Percentiles rank a stretch among this genome's conserved stretches.
Evolutionary conservation across 176 grass and related monocot genomes (phyloP).

Genomic region (Eleusine indica): DNA sequence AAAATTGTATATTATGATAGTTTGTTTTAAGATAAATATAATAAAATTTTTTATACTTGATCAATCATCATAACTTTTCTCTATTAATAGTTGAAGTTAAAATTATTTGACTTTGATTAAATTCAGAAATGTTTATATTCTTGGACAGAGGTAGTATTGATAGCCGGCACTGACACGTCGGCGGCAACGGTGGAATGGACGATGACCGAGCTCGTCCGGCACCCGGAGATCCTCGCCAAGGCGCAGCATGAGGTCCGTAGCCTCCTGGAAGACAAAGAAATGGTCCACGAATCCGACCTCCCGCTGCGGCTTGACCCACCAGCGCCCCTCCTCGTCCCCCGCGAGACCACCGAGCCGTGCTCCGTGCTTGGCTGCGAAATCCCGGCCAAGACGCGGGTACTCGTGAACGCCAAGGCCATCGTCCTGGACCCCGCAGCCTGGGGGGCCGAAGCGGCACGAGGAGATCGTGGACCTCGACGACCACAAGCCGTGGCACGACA

Average conservation of each 20-base stretch:
- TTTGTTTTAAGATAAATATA: too few species aligned
- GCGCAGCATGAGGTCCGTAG: slow-evolving; percentile 57
- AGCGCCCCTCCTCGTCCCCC: slow-evolving; percentile 53
- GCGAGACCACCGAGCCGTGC: slow-evolving; percentile 49
- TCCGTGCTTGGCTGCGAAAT: slow-evolving; percentile 45
- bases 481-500: slow-evolving; percentile 38
- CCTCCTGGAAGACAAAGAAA: background rate
- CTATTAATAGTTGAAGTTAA: too few species aligned
- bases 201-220: slow-evolving; percentile 63
- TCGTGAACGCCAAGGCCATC: slow-evolving; percentile 69
- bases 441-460: slow-evolving; percentile 64
- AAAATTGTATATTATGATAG: too few species aligned
- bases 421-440: slow-evolving; percentile 42
- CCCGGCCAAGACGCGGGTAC: slow-evolving; percentile 51
- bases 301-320: slow-evolving; percentile 59
- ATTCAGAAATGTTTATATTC: too few species aligned
- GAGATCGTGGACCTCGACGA: slow-evolving; percentile 33
- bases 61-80: too few species aligned
- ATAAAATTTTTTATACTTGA: too few species aligned
- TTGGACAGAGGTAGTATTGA: background rate
- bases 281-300: slow-evolving; percentile 56
- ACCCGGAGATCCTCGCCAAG: slow-evolving; percentile 53
- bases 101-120: too few species aligned
- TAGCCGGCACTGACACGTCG: slow-evolving; percentile 68
- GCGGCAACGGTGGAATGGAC: slow-evolving; percentile 61